Conservation (phyloP, 2,329 filamentous ascomycete genomes). For the Fusarium zealandicum region DNA sequence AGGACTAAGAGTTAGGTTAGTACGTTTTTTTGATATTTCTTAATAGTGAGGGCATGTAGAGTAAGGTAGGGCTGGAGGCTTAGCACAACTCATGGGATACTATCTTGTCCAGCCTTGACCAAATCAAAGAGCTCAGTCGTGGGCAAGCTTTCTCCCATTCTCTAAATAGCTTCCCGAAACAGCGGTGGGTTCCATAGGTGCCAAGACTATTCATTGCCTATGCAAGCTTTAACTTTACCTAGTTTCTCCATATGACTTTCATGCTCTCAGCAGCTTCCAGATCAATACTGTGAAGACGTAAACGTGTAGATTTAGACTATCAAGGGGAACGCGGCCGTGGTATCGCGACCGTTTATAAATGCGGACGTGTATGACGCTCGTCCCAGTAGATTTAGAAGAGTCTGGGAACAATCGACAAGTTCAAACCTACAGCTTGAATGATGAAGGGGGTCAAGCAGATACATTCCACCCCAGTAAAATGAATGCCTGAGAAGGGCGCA, state of each 20-base stretch:
- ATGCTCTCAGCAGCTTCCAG: background rate
- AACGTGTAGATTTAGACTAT: constrained; percentile 2
- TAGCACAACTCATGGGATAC: too few species aligned
- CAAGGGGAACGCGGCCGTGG: background rate
- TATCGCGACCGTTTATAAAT: background rate
- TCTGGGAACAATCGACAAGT: background rate
- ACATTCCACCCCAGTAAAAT: background rate
- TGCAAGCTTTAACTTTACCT: background rate
- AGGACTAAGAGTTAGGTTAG: too few species aligned
- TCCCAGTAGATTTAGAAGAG: background rate
- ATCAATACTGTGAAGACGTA: background rate
- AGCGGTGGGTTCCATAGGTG: constrained; percentile 6
- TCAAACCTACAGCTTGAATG: background rate
- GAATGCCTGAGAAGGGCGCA: background rate
- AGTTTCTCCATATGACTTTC: background rate
- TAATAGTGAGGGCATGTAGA: too few species aligned
- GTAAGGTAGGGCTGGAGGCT: too few species aligned
- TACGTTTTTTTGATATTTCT: too few species aligned
- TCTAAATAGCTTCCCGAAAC: constrained; percentile 12
- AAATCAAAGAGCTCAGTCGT: background rate
- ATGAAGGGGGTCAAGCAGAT: background rate
- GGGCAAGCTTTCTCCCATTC: background rate
- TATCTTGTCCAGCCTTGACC: background rate
- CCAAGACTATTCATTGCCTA: background rate
- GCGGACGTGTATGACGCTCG: background rate